Evolutionary conservation across 1,139 yeast species (phyloP).

Genomic region (Geotrichum reessii): DNA sequence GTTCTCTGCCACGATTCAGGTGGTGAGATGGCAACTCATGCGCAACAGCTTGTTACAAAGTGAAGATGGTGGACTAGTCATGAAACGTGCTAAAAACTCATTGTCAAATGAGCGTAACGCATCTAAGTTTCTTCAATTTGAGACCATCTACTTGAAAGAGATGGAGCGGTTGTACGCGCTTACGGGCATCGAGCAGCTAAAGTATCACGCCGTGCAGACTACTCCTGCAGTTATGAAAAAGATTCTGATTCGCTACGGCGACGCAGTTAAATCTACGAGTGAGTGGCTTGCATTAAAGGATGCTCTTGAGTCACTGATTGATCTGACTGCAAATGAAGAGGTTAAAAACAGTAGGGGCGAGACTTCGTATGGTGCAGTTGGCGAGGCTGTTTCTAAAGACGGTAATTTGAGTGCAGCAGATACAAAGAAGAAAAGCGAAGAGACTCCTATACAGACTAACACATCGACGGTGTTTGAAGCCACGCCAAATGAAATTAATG

Average conservation of each 20-base stretch:
- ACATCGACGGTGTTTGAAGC: neutral
- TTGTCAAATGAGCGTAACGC: neutral
- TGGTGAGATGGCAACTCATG: slow-evolving; percentile 11
- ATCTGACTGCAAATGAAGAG: neutral
- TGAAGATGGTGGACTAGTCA: neutral
- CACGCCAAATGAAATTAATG: neutral
- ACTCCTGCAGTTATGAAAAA: slow-evolving; percentile 7
- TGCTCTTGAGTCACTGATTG: neutral
- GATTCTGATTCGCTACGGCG: slow-evolving; percentile 3
- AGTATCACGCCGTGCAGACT: slow-evolving; percentile 7
- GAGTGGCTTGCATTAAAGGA: neutral
- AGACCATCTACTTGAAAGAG: slow-evolving; percentile 8
- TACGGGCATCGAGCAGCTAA: slow-evolving; percentile 14
- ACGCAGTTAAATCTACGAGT: neutral
- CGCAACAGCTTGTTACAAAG: slow-evolving; percentile 4
- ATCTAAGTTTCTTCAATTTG: slow-evolving; percentile 1
- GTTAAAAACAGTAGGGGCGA: neutral
- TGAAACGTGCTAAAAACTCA: neutral
- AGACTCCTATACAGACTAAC: neutral
- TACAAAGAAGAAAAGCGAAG: neutral
- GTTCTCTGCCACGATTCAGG: slow-evolving; percentile 1
- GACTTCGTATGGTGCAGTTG: neutral
- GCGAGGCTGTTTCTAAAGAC: neutral
- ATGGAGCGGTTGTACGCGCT: slow-evolving; percentile 10
- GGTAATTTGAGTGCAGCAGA: neutral